These are phyloP conservation scores for Cercospora zeina DNA, from an alignment of 2,329 filamentous ascomycete genomes.

Conservation along the genomic window DNA sequence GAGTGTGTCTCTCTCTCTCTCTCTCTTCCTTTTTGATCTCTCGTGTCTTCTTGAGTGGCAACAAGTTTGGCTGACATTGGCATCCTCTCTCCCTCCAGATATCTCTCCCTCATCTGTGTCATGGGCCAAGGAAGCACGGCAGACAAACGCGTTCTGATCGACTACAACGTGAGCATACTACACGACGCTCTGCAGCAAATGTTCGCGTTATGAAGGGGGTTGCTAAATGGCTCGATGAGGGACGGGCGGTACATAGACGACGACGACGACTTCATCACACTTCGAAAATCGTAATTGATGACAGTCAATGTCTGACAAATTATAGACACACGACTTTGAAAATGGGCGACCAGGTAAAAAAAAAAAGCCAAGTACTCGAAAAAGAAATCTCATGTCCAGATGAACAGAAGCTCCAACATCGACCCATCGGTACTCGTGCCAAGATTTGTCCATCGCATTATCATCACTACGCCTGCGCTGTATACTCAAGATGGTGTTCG, in stretches of 20 bases:
- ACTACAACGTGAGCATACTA: slow-evolving; percentile 82
- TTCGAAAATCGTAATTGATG: neutral
- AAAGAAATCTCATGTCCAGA: slow-evolving; percentile 17
- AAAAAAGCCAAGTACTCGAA: slow-evolving; percentile 13
- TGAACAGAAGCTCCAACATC: slow-evolving; percentile 10
- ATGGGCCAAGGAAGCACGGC: slow-evolving; percentile 81
- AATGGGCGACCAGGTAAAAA: neutral
- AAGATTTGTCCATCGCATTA: slow-evolving; percentile 10
- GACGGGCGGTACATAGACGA: no score
- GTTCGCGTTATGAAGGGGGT: slow-evolving; percentile 50
- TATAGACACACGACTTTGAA: slow-evolving; percentile 4
- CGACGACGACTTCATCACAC: neutral
- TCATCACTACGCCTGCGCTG: slow-evolving; percentile 16
- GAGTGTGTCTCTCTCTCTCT: slow-evolving; percentile 52
- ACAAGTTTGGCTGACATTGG: no score
- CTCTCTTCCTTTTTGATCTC: neutral
- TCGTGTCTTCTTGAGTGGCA: no score
- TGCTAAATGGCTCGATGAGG: no score
- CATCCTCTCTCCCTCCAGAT: slow-evolving; percentile 48
- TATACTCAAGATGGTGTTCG: slow-evolving; percentile 14
- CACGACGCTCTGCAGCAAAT: slow-evolving; percentile 77
- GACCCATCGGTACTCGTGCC: slow-evolving; percentile 10
- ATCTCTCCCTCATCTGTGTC: slow-evolving; percentile 78
- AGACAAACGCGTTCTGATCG: slow-evolving; percentile 79
- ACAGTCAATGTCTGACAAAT: neutral